Conservation (phyloP, 352 stramenopile genomes). For the Aphanomyces cochlioides region DNA sequence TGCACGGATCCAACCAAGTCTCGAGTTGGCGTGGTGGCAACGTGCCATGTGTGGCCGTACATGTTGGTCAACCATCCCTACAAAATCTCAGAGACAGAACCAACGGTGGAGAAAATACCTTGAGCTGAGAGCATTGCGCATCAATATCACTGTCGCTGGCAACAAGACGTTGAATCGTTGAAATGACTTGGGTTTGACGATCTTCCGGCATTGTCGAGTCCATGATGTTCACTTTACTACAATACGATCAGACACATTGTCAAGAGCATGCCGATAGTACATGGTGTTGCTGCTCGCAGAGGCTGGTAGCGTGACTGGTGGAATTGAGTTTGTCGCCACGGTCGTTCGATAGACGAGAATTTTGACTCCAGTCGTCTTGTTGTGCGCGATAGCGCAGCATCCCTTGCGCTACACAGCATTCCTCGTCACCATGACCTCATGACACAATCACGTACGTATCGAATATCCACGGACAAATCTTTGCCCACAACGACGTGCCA, state of each 20-base stretch:
- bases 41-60: slow-evolving; percentile 73
- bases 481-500: slow-evolving; percentile 68
- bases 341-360: slow-evolving; percentile 71
- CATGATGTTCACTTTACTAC: slow-evolving; percentile 48
- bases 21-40: slow-evolving; percentile 46
- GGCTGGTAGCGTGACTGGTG: background rate
- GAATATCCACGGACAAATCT: slow-evolving; percentile 71
- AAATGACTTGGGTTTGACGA: slow-evolving; percentile 42
- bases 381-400: slow-evolving; percentile 60
- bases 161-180: slow-evolving; percentile 43
- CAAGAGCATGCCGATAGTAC: background rate
- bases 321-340: slow-evolving; percentile 26
- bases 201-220: slow-evolving; percentile 55
- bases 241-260: background rate
- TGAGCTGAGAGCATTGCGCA: slow-evolving; percentile 56
- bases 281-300: slow-evolving; percentile 26
- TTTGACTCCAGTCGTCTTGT: slow-evolving; percentile 60
- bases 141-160: slow-evolving; percentile 45
- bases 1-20: slow-evolving; percentile 62
- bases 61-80: slow-evolving; percentile 40
- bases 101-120: slow-evolving; percentile 32
- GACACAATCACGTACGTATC: slow-evolving; percentile 48
- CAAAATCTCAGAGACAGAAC: slow-evolving; percentile 1
- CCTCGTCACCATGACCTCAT: background rate
- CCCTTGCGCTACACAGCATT: slow-evolving; percentile 48